Evolutionary conservation across 495 filamentous ascomycete species (phyloP).

Genomic region (Stereocaulon alpinum): DNA sequence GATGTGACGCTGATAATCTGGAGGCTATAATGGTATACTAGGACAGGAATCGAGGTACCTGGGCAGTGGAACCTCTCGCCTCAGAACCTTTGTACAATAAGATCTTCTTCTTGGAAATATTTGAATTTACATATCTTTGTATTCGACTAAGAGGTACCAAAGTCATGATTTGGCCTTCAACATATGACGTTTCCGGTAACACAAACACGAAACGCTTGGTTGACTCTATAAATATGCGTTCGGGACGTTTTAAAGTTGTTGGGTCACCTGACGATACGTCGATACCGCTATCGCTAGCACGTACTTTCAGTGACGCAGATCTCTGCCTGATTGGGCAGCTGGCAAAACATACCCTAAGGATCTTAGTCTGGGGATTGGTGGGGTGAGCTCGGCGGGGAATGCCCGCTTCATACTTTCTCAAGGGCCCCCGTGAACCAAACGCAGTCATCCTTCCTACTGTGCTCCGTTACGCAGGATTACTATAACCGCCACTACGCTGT

Average conservation of each 20-base stretch:
- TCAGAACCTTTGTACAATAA: background rate
- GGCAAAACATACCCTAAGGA: background rate
- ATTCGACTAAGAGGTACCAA: background rate
- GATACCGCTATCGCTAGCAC: background rate
- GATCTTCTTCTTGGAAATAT: slow-evolving; percentile 10
- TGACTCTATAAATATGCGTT: no score
- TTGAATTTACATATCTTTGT: background rate
- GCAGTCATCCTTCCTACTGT: background rate
- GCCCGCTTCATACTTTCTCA: background rate
- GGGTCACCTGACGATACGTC: no score
- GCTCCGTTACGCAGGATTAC: background rate
- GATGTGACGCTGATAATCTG: no score
- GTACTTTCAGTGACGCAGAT: background rate
- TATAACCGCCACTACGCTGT: background rate
- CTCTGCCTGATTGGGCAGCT: background rate
- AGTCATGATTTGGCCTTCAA: background rate
- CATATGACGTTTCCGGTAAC: no score
- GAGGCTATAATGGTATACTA: background rate
- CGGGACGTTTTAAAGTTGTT: no score
- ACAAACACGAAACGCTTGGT: no score
- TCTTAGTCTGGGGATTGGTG: no score
- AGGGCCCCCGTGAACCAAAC: background rate
- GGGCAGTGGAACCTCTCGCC: background rate
- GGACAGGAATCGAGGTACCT: background rate
- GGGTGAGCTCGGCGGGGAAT: no score